Percentiles rank a stretch among this genome's conserved stretches.
Conservation (phyloP, 768 basidiomycete genomes). For the Myochromella boudieri region DNA sequence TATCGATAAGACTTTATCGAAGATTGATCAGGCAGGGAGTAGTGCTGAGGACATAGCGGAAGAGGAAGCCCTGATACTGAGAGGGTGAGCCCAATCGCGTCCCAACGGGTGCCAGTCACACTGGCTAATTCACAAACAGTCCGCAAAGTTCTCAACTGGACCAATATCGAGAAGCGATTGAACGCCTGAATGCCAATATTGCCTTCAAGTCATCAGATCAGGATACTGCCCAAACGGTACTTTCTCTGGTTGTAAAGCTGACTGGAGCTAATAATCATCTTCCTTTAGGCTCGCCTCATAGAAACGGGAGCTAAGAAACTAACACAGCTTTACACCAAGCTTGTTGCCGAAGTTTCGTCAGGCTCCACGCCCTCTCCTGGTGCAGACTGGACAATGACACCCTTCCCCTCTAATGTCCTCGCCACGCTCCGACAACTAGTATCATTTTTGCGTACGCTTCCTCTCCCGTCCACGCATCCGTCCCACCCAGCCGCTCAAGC, state of each 20-base stretch:
- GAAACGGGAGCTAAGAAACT: constrained; percentile 86
- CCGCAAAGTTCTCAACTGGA: constrained; percentile 70
- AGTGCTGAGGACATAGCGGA: constrained; percentile 73
- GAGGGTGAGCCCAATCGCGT: constrained; percentile 67
- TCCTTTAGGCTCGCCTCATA: constrained; percentile 59
- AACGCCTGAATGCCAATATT: constrained; percentile 75
- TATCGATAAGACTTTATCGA: constrained; percentile 74
- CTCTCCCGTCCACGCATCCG: constrained; percentile 77
- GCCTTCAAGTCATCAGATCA: constrained; percentile 69
- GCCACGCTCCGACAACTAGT: constrained; percentile 63
- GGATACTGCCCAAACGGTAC: constrained; percentile 55
- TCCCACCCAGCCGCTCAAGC: constrained; percentile 73
- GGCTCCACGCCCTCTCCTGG: constrained; percentile 67
- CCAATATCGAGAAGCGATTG: constrained; percentile 68
- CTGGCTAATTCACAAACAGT: constrained; percentile 32
- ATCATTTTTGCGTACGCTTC: constrained; percentile 66
- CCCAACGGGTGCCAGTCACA: not conserved
- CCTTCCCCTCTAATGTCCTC: constrained; percentile 56
- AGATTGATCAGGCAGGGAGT: constrained; percentile 78
- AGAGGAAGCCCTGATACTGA: constrained; percentile 76
- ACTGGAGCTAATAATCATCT: not conserved
- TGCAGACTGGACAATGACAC: constrained; percentile 49
- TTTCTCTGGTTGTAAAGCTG: not conserved
- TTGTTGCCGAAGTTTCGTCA: constrained; percentile 84
- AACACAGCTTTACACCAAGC: constrained; percentile 79